Percentiles rank a stretch among this genome's conserved stretches.
Conservation (phyloP, 805 yeast species). For the Kuraishia hungarica region DNA sequence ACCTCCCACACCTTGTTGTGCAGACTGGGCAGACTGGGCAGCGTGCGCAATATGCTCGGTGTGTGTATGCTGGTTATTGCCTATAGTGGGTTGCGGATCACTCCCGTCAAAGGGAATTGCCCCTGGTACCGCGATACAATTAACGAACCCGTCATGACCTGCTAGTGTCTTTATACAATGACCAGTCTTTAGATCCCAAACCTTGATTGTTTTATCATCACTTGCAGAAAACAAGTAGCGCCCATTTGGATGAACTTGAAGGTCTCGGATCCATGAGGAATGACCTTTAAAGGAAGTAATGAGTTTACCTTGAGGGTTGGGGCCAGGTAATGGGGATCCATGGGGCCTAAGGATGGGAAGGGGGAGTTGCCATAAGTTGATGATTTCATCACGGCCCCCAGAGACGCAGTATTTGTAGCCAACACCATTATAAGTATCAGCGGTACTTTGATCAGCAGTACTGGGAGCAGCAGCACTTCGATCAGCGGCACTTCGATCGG, state of each 20-base stretch:
- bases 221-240: conserved; percentile 59
- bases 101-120: conserved; percentile 18
- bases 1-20: too few relatives aligned
- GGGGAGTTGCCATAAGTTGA: conserved; percentile 75
- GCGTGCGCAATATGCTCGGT: too few relatives aligned
- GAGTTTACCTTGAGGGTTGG: conserved; percentile 53
- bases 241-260: conserved; percentile 71
- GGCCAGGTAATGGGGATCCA: conserved; percentile 46
- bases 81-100: too few relatives aligned
- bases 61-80: too few relatives aligned
- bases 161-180: conserved; percentile 39
- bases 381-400: conserved; percentile 69
- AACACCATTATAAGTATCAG: conserved; percentile 22
- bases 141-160: conserved; percentile 74
- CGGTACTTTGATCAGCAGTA: too few relatives aligned
- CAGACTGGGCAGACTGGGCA: too few relatives aligned
- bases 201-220: conserved; percentile 68
- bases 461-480: too few relatives aligned
- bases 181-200: conserved; percentile 59
- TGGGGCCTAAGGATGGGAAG: conserved; percentile 50
- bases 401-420: conserved; percentile 69
- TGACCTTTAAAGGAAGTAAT: conserved; percentile 62
- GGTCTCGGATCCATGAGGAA: conserved; percentile 75
- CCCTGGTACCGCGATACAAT: conserved; percentile 36
- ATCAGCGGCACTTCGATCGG: too few relatives aligned